phyloP scores from a whole-genome alignment of 2,329 filamentous ascomycete species.

The Byssothecium circinans region DNA sequence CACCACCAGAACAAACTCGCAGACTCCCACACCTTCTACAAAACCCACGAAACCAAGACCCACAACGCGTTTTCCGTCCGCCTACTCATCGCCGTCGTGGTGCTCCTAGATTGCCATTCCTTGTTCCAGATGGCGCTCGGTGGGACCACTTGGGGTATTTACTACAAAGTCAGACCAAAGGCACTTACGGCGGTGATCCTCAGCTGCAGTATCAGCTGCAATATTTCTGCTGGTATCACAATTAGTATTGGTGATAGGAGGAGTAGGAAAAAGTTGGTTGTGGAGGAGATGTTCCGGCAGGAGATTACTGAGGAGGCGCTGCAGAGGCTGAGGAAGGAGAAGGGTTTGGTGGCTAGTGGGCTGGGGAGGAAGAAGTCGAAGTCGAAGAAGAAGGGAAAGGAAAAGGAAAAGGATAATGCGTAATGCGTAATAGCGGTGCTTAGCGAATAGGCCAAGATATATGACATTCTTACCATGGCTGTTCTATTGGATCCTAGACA shows the following conservation, averaged over 20 bases:
- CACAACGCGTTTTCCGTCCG: conserved; percentile 77
- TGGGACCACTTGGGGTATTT: conserved; percentile 76
- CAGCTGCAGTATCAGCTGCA: conserved; percentile 73
- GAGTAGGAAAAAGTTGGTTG: conserved; percentile 82
- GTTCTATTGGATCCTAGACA: no score
- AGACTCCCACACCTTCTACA: conserved; percentile 85
- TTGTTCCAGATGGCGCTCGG: conserved; percentile 79
- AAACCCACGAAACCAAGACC: conserved; percentile 82
- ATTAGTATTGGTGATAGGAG: conserved; percentile 75
- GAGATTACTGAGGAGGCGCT: conserved; percentile 70
- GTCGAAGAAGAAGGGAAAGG: conserved; percentile 12
- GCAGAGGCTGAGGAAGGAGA: conserved; percentile 54
- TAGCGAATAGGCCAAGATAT: no score
- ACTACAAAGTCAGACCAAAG: conserved; percentile 68
- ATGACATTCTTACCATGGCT: no score
- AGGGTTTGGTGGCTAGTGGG: conserved; percentile 34
- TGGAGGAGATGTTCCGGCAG: conserved; percentile 74
- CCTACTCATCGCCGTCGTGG: conserved; percentile 72
- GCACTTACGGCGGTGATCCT: conserved; percentile 83
- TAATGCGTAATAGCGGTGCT: no score
- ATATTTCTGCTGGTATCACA: conserved; percentile 73
- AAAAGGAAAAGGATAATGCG: neutral
- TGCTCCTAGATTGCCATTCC: conserved; percentile 77
- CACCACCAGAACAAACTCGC: conserved; percentile 79
- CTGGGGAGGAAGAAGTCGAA: conserved; percentile 29